Conservation (phyloP, 140 eudicot genomes). For the Cichorium intybus region DNA sequence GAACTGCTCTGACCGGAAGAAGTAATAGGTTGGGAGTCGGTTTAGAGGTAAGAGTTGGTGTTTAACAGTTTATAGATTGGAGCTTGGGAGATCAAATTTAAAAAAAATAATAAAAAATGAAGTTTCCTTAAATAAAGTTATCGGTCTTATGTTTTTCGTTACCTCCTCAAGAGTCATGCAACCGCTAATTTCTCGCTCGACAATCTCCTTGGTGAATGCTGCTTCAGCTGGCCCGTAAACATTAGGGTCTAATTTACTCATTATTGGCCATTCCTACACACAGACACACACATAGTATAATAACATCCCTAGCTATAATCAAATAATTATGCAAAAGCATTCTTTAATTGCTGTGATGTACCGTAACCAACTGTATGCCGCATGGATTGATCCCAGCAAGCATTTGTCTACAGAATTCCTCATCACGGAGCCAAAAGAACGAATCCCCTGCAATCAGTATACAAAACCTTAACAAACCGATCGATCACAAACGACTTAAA, state of each 20-base stretch:
- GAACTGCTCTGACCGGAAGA: no score
- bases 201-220: conserved; percentile 47
- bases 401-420: conserved; percentile 46
- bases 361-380: conserved; percentile 45
- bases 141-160: conserved; percentile 34
- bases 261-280: conserved; percentile 69
- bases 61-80: no score
- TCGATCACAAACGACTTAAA: background rate
- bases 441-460: conserved; percentile 38
- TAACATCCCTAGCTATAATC: no score
- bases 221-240: conserved; percentile 56
- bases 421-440: conserved; percentile 51
- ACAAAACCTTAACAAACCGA: background rate
- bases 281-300: background rate
- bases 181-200: conserved; percentile 23
- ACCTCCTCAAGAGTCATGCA: background rate
- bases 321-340: background rate
- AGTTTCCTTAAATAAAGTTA: conserved; percentile 27
- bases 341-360: background rate
- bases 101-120: no score
- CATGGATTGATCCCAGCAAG: conserved; percentile 57
- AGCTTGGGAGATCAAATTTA: no score
- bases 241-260: conserved; percentile 47
- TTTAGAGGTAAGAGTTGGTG: no score
- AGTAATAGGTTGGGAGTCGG: no score